These are phyloP conservation scores for Trichocomaceae sp. DNA, from an alignment of 2,329 filamentous ascomycete species.

Conservation along the genomic window DNA sequence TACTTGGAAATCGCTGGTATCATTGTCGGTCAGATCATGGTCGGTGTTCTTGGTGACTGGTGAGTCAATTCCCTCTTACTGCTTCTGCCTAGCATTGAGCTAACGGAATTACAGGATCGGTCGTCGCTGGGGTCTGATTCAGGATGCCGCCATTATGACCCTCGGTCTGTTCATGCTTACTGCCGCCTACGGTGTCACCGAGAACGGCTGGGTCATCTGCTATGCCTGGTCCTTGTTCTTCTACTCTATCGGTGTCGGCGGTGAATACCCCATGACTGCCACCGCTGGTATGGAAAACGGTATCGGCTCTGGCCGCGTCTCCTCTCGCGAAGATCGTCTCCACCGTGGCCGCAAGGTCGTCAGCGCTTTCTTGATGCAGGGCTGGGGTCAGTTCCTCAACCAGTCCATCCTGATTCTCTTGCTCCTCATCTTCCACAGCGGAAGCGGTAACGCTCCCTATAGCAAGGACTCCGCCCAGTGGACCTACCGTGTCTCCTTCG, in stretches of 20 bases:
- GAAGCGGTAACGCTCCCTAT: slow-evolving; percentile 70
- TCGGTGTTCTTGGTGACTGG: slow-evolving; percentile 73
- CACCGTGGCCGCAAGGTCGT: slow-evolving; percentile 95
- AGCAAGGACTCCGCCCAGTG: slow-evolving; percentile 71
- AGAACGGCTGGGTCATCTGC: slow-evolving; percentile 95
- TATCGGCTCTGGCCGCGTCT: slow-evolving; percentile 76
- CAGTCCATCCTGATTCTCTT: slow-evolving; percentile 82
- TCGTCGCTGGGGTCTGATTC: slow-evolving; percentile 89
- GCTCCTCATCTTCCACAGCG: slow-evolving; percentile 80
- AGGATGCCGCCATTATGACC: slow-evolving; percentile 93
- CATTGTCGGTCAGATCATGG: slow-evolving; percentile 83
- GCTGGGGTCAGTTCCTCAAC: slow-evolving; percentile 95
- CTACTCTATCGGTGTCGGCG: slow-evolving; percentile 65
- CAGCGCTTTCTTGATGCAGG: slow-evolving; percentile 95
- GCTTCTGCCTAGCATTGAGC: too few species aligned
- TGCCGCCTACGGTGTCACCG: slow-evolving; percentile 76
- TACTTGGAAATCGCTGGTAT: slow-evolving; percentile 94
- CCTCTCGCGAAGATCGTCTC: slow-evolving; percentile 84
- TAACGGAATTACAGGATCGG: slow-evolving; percentile 59
- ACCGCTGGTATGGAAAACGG: slow-evolving; percentile 92
- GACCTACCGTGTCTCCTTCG: slow-evolving; percentile 88
- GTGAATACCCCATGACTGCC: slow-evolving; percentile 94
- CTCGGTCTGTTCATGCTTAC: slow-evolving; percentile 86
- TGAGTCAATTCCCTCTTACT: too few species aligned
- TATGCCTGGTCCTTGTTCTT: slow-evolving; percentile 94